Base-by-base conservation (phyloP, 257 asterid genomes). In the Ajuga chamaepitys region DNA sequence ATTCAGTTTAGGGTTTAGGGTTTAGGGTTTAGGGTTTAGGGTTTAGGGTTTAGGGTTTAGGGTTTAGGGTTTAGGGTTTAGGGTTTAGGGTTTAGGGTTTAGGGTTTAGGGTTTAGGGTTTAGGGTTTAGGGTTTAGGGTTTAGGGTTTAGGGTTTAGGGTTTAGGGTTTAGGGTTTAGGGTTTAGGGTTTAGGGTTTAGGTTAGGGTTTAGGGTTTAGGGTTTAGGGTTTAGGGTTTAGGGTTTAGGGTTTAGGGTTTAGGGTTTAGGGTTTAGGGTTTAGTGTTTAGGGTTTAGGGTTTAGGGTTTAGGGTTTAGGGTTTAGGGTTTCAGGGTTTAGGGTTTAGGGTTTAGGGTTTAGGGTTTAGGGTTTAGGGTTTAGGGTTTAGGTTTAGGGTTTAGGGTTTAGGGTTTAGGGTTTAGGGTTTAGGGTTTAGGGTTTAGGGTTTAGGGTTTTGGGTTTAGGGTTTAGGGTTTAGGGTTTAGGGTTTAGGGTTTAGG, bases 401-500 rank as follows among this genome's bases (percentile, higher is more conserved):
- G 78, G 74, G 66, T 74, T 66, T 46, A 41, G 78, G 73, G 41
- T 35, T 35, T 35, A 35, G 41, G 41, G 41, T 42, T 42, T 42
- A 13, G 18, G 50, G 50, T 55, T 67, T 66, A 37, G 34, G 74
- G 70, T 54, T 67, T 67, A 37, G 24, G 74, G 70, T 56, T 66
- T 58, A 46, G 16, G 69, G 74, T 47, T 58, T 59, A 48, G 44
- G 74, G 62, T 61, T 66, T 67, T 16, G 63, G 74, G n/a, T n/a
- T n/a, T n/a, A n/a, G n/a, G n/a, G n/a, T n/a, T n/a, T n/a, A n/a
- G n/a, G 78, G 41, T 74, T 74, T 17, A 56, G 78, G 74, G 46
- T 73, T 65, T 46, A 57, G 77, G 77, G 34, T 73, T 66, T 35
- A 64, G 77, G 77, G 9, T 58, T 73, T 73, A 24, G 70, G 78